Conservation (phyloP, 352 stramenopile genomes). For the Pythium myriotylum region DNA sequence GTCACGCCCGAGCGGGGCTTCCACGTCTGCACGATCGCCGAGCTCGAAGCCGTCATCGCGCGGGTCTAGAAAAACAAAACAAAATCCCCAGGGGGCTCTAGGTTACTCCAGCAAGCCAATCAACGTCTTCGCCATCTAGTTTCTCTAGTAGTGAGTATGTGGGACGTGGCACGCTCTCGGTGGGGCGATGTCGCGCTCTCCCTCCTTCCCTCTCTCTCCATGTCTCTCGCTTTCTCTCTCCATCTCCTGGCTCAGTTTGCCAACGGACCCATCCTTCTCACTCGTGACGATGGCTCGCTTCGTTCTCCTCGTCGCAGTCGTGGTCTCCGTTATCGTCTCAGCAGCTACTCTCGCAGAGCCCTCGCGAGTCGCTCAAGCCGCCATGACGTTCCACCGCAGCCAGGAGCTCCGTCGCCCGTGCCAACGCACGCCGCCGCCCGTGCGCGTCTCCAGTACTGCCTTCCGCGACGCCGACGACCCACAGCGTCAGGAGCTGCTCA, state of each 20-base stretch:
- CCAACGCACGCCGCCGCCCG: background rate
- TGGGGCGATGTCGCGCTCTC: background rate
- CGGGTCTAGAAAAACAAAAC: slow-evolving; percentile 51
- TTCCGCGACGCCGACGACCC: slow-evolving; percentile 4
- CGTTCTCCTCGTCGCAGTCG: background rate
- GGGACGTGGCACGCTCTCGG: slow-evolving; percentile 11
- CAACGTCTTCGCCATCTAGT: slow-evolving; percentile 16
- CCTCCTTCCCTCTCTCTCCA: background rate
- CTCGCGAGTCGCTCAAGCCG: background rate
- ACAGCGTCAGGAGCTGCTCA: background rate
- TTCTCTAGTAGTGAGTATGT: slow-evolving; percentile 8
- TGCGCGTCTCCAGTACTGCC: slow-evolving; percentile 6
- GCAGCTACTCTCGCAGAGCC: no score
- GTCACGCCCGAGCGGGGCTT: slow-evolving; percentile 96
- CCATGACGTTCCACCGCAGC: background rate
- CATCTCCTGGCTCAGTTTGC: no score
- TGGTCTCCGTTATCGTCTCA: background rate
- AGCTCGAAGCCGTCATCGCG: slow-evolving; percentile 93
- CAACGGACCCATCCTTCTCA: no score
- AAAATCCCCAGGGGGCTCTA: slow-evolving; percentile 8
- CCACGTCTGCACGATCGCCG: slow-evolving; percentile 92
- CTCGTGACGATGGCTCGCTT: no score
- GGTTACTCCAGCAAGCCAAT: slow-evolving; percentile 27
- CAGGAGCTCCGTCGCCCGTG: slow-evolving; percentile 8
- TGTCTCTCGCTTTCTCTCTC: no score